These are phyloP conservation scores for Fibroporia radiculosa DNA, from an alignment of 768 basidiomycete species.

Conservation along the genomic window DNA sequence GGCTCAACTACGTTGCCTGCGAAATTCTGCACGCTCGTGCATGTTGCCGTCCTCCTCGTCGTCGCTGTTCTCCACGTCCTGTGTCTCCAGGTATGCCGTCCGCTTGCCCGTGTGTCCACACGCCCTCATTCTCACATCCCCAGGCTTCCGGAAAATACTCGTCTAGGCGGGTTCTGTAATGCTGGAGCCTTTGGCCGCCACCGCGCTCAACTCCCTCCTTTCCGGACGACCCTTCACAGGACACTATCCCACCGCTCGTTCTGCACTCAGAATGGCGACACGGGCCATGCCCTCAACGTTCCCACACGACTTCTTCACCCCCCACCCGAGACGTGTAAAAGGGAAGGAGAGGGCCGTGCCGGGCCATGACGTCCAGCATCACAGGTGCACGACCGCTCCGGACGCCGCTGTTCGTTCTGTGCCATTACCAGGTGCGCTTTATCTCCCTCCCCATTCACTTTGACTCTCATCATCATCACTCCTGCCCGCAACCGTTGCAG, in stretches of 20 bases:
- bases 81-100: conserved; percentile 10
- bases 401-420: neutral
- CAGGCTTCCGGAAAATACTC: conserved; percentile 4
- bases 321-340: conserved; percentile 41
- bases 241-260: conserved; percentile 20
- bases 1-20: neutral
- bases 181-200: conserved; percentile 56
- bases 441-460: neutral
- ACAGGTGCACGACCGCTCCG: neutral
- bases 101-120: neutral
- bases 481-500: too few relatives aligned
- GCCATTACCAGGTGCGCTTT: neutral
- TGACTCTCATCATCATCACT: neutral
- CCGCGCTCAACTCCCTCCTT: conserved; percentile 41
- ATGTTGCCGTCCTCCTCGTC: conserved; percentile 11
- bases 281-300: conserved; percentile 26
- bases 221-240: conserved; percentile 23
- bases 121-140: neutral
- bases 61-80: conserved; percentile 8
- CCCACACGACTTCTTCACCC: conserved; percentile 46
- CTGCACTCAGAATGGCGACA: conserved; percentile 23
- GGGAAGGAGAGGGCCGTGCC: conserved; percentile 43
- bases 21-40: conserved; percentile 8
- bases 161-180: conserved; percentile 34
- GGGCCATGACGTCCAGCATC: conserved; percentile 4